Evolutionary conservation across 805 yeast genomes (phyloP), one percentile per base, ranked within the genome.

Genomic region (Scheffersomyces stipitis): DNA sequence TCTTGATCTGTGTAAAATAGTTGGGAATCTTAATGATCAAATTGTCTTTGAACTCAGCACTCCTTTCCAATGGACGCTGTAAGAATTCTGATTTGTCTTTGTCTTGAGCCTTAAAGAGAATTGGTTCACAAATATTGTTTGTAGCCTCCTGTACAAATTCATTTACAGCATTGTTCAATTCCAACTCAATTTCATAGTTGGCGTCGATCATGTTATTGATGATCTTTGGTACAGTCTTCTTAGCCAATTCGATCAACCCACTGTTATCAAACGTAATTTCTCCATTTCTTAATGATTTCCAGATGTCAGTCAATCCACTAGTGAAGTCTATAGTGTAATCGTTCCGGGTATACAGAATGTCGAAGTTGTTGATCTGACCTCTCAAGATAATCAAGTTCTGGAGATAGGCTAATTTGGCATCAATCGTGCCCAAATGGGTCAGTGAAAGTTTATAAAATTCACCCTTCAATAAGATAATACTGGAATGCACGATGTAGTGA

Each of bases 171-270:
- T 78, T 80, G 45, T 90, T 75, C 45, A 90, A 69, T 45, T 84
- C 89, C 16, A 78, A 67, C 48, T 84, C 86, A 28, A 90, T 66
- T 56, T 90, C 97, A 30, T 60, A 60, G 38, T 71, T 69, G 36
- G 80, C 93, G 61, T 90, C 96, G 31, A 82, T 76, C 85, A 83
- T 83, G 54, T 86, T 83, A 49, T 80, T 82, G 10, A 86, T 83
- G 10, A 88, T 87, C 44, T 76, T 80, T 0, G 96, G 96, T 2
- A 83, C 85, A 1, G 86, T 72, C 17, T 81, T 86, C 44, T 76
- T 69, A 2, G 83, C 85, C 24, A 82, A 52, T 32, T 71, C 71
- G 36, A 76, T 51, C 18, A 79, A 52, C 0, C 69, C 66, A 2
- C 64, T 62, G 28, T 54, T 53, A 15, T 48, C 38, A 36, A 44